Evolutionary conservation across 192 early-diverging fungal species (phyloP), one percentile per base, ranked within the genome.

Genomic region (Podila verticillata): DNA sequence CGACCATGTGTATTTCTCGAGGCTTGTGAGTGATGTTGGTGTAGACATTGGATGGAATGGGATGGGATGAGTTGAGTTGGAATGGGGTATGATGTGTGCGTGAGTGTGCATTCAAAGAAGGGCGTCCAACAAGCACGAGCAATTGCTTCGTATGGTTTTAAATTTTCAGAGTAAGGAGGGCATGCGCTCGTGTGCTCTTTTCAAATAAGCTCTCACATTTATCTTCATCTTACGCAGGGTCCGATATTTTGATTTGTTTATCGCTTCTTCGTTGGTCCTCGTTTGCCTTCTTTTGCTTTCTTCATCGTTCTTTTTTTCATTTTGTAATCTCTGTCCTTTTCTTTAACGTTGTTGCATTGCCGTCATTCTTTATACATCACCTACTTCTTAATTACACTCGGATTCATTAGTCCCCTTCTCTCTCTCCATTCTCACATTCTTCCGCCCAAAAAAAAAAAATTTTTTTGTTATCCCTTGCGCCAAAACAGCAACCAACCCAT

Each of bases 1-100:
- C 30, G 70, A 64, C 77, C 77, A 72, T 48, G 77, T 80, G 34
- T 59, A 60, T 12, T 68, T 47, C 34, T 80, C 70, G n/a, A 80
- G 77, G 44, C 36, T 64, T 7, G 77, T 58, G 13, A 80, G 70
- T 6, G 77, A 80, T 6, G 77, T 80, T 29, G 65, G 70, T 0
- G 77, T 80, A 32, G 70, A 26, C 48, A 68, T 66, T 30, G 34
- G 34, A 32, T 34, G 61, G 35, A 59, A 4, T n/a, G 29, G 5
- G 4, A 15, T 9, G 30, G 29, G 22, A 62, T 36, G 17, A 15
- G 2, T 19, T 67, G 47, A 15, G 36, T 31, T n/a, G 2, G 39
- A 3, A 28, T 15, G 39, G 69, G 48, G 61, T 10, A 54, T 24
- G 51, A 54, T 24, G 51, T n/a, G 10, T 26, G 24, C 6, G 51